These are phyloP conservation scores for Tulasnella sp. DNA, from an alignment of 768 basidiomycete genomes.

Conservation along the genomic window DNA sequence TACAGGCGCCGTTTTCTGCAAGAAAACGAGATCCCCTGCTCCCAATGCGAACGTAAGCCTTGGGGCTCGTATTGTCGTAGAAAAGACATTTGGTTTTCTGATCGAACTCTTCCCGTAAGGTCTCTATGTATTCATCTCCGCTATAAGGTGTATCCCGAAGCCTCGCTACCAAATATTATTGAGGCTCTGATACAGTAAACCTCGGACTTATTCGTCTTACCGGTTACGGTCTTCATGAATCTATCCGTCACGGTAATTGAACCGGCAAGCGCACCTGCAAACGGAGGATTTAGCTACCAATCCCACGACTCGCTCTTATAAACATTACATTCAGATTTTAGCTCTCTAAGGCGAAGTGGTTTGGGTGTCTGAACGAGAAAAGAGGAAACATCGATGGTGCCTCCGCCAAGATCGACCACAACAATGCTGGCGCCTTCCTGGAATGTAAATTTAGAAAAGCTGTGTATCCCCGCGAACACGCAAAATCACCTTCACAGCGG, in stretches of 20 bases:
- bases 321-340: slow-evolving; percentile 54
- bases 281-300: slow-evolving; percentile 34
- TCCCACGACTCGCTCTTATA: slow-evolving; percentile 48
- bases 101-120: not conserved
- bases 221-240: slow-evolving; percentile 39
- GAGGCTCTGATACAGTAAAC: too few relatives aligned
- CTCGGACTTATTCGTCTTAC: not conserved
- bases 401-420: slow-evolving; percentile 58
- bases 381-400: slow-evolving; percentile 51
- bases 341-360: slow-evolving; percentile 78
- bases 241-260: slow-evolving; percentile 53
- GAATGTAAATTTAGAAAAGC: not conserved
- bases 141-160: not conserved
- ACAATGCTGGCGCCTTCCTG: slow-evolving; percentile 41
- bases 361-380: slow-evolving; percentile 67
- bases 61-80: not conserved
- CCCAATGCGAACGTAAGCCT: not conserved
- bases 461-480: too few relatives aligned
- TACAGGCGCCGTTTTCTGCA: not conserved
- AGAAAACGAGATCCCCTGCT: not conserved
- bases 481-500: slow-evolving; percentile 41
- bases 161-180: not conserved
- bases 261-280: slow-evolving; percentile 55
- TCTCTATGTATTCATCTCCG: not conserved
- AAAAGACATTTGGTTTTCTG: not conserved